These are phyloP conservation scores for Candida sakaeoensis DNA, from an alignment of 805 yeast species.

Conservation along the genomic window DNA sequence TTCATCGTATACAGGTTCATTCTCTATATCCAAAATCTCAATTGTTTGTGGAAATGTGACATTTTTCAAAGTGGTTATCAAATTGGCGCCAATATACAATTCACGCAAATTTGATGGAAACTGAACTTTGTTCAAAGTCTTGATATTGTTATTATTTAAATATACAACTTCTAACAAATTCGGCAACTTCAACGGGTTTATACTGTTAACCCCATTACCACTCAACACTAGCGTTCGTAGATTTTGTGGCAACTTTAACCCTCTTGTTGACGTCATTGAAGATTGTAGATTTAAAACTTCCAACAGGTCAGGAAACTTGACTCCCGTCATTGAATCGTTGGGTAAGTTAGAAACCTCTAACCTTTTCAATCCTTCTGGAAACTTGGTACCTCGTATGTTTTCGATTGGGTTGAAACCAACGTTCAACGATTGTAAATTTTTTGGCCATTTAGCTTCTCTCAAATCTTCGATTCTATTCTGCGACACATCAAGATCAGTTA, in stretches of 20 bases:
- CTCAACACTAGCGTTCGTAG: slow-evolving; percentile 30
- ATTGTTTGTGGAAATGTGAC: slow-evolving; percentile 37
- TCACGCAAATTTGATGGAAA: slow-evolving; percentile 34
- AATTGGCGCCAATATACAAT: slow-evolving; percentile 38
- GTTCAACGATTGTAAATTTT: slow-evolving; percentile 24
- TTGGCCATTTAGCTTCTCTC: slow-evolving; percentile 36
- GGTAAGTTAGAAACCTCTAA: slow-evolving; percentile 42
- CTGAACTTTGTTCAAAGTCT: slow-evolving; percentile 40
- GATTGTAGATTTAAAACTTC: slow-evolving; percentile 36
- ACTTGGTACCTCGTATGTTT: slow-evolving; percentile 36
- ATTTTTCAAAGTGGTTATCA: slow-evolving; percentile 42
- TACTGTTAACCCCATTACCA: slow-evolving; percentile 41
- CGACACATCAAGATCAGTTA: slow-evolving; percentile 32
- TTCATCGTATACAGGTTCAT: slow-evolving; percentile 40
- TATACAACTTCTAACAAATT: slow-evolving; percentile 35
- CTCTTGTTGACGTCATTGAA: slow-evolving; percentile 43
- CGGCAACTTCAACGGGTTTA: slow-evolving; percentile 42
- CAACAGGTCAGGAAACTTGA: slow-evolving; percentile 41
- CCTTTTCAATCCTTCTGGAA: slow-evolving; percentile 34
- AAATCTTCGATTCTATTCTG: slow-evolving; percentile 38
- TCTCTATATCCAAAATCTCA: slow-evolving; percentile 38
- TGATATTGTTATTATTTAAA: slow-evolving; percentile 39
- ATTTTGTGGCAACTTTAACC: slow-evolving; percentile 35
- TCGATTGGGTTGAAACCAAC: slow-evolving; percentile 40
- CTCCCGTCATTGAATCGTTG: slow-evolving; percentile 44